Conservation (phyloP, 2,329 filamentous ascomycete genomes). For the Hyphodiscus sp. region DNA sequence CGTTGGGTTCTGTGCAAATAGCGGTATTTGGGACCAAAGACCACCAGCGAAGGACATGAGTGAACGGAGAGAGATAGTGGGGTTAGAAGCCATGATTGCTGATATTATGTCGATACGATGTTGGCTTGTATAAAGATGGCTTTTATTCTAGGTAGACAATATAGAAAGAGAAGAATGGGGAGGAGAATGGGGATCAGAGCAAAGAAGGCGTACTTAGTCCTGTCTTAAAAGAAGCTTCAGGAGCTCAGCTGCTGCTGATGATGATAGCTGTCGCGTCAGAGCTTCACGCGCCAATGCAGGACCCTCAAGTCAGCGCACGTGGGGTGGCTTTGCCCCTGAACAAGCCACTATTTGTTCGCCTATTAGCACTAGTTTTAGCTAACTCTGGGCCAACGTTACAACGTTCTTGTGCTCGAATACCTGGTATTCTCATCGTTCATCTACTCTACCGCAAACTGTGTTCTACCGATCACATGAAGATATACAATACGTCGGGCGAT, state of each 20-base stretch:
- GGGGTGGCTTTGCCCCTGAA: not conserved
- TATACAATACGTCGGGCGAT: no score
- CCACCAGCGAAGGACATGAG: slow-evolving; percentile 20
- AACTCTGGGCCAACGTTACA: not conserved
- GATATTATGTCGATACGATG: not conserved
- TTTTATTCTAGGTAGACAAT: not conserved
- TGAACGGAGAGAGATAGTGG: slow-evolving; percentile 18
- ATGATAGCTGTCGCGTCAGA: not conserved
- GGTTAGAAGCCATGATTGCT: not conserved
- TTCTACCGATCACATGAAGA: no score
- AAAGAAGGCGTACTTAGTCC: not conserved
- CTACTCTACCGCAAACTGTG: no score
- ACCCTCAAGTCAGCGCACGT: not conserved
- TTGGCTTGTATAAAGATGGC: not conserved
- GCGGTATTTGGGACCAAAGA: slow-evolving; percentile 22
- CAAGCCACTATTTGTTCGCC: not conserved
- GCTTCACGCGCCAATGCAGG: not conserved
- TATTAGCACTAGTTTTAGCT: not conserved
- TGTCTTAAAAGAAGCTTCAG: not conserved
- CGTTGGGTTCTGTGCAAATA: slow-evolving; percentile 6
- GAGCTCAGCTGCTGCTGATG: not conserved
- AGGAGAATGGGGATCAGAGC: not conserved
- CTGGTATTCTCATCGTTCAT: no score
- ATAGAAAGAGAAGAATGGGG: not conserved
- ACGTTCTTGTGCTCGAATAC: no score